Evolutionary conservation across 2,329 filamentous ascomycete genomes (phyloP).

Genomic region (Ascochyta pisi): DNA sequence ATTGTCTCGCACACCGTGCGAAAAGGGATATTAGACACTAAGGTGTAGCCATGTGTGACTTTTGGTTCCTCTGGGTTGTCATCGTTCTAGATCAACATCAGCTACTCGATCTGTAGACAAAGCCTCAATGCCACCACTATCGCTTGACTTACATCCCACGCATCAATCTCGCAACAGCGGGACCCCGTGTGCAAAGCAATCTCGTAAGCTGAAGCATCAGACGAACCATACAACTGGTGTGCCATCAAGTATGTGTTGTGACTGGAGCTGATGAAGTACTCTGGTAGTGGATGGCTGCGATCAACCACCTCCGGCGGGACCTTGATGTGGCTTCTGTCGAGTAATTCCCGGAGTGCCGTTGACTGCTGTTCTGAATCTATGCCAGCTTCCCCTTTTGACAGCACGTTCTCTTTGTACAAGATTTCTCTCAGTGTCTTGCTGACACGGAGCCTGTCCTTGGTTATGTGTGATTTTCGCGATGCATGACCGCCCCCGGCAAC

Average conservation of each 20-base stretch:
- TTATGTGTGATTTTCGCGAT: constrained; percentile 56
- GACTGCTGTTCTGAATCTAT: constrained; percentile 56
- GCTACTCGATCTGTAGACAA: not conserved
- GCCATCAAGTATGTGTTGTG: constrained; percentile 77
- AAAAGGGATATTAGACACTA: constrained; percentile 71
- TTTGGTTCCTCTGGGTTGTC: constrained; percentile 69
- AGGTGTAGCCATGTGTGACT: constrained; percentile 73
- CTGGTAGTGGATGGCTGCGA: constrained; percentile 66
- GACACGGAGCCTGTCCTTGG: constrained; percentile 63
- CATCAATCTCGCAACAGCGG: constrained; percentile 76
- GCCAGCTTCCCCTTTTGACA: constrained; percentile 57
- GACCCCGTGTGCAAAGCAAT: constrained; percentile 68
- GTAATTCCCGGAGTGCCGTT: constrained; percentile 57
- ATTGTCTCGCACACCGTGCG: constrained; percentile 71
- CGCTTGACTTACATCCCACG: constrained; percentile 63
- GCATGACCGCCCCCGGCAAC: constrained; percentile 68
- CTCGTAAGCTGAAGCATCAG: constrained; percentile 68
- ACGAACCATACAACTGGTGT: constrained; percentile 71
- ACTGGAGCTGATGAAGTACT: constrained; percentile 76
- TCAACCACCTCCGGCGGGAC: constrained; percentile 64
- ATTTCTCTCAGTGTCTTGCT: constrained; percentile 65
- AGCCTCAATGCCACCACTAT: not conserved
- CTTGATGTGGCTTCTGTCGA: constrained; percentile 64
- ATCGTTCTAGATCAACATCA: constrained; percentile 44
- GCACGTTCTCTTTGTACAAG: constrained; percentile 60